Conservation (phyloP, 148 eudicot genomes). For the Polygonum maritimum region DNA sequence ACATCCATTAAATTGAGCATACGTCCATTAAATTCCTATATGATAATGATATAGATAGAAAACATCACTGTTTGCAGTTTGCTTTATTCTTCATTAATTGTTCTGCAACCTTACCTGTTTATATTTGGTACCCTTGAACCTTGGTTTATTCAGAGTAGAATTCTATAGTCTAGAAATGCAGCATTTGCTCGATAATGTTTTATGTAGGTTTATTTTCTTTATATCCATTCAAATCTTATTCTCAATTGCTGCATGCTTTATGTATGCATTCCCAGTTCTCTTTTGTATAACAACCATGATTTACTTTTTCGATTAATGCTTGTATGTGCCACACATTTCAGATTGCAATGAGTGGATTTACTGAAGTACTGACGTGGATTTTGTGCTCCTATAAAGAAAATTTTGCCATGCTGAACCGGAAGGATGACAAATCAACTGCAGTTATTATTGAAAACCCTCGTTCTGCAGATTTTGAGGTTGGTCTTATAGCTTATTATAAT, state of each 20-base stretch:
- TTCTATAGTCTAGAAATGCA: not conserved
- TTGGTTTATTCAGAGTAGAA: not conserved
- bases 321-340: constrained; percentile 16
- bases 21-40: not conserved
- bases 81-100: not conserved
- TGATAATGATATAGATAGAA: not conserved
- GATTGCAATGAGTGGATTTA: constrained; percentile 84
- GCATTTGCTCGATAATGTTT: not conserved
- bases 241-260: not conserved
- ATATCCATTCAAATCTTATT: not conserved
- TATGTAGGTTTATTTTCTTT: not conserved
- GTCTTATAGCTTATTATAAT: constrained; percentile 10
- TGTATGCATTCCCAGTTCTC: not conserved
- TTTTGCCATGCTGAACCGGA: constrained; percentile 63
- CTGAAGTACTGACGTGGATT: constrained; percentile 87
- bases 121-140: not conserved
- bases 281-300: not conserved
- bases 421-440: constrained; percentile 67
- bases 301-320: not conserved
- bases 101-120: not conserved
- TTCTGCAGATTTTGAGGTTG: constrained; percentile 94
- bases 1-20: not conserved
- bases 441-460: constrained; percentile 86
- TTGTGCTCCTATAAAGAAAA: constrained; percentile 81
- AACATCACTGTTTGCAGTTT: not conserved